Base-by-base conservation (phyloP, 2,329 filamentous ascomycete genomes). In the Magnaporthiopsis incrustans region DNA sequence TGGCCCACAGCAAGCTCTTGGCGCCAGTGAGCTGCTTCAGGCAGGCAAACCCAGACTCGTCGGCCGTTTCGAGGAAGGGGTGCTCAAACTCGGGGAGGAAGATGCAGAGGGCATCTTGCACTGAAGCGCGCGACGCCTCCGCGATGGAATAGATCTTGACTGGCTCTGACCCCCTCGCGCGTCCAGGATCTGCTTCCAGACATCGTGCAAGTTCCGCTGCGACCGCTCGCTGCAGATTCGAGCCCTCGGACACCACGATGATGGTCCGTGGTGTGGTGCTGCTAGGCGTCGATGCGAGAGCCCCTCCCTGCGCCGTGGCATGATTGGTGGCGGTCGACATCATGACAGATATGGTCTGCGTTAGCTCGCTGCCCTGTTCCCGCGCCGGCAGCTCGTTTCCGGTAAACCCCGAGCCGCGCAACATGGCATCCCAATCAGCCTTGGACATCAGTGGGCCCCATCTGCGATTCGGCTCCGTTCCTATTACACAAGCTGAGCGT, bases 391-490 rank as follows among this genome's bases (percentile, higher is more conserved):
- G 22, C 26, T 60, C 58, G 32, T 27, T 60, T 12, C 58, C 58
- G 10, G 58, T 65, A 63, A 72, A 72, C 0, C 68, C 68, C 1
- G 66, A 67, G 14, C 63, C 61, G 14, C 68, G 26, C 12, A 61
- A 44, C 14, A 12, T 15, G 7, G 8, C 6, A 12, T 53, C 44
- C 35, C 60, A 61, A 10, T 53, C 38, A 2, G 44, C 14, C 60
- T 57, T 32, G 25, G n/a, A 26, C 60, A 61, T 61, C 25, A 61
- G 60, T 7, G 64, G 64, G n/a, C 60, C 25, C 60, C 60, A 61
- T 56, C 15, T 38, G 25, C 60, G 60, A n/a, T 27, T 35, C 10
- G 35, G 14, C 60, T 53, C 60, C 22, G 44, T 30, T 38, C 60
- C 38, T 53, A 3, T 60, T 22, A 10, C 22, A 22, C 18, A 53